Conservation (phyloP, 2,329 filamentous ascomycete species). For the Fusarium duplospermum region DNA sequence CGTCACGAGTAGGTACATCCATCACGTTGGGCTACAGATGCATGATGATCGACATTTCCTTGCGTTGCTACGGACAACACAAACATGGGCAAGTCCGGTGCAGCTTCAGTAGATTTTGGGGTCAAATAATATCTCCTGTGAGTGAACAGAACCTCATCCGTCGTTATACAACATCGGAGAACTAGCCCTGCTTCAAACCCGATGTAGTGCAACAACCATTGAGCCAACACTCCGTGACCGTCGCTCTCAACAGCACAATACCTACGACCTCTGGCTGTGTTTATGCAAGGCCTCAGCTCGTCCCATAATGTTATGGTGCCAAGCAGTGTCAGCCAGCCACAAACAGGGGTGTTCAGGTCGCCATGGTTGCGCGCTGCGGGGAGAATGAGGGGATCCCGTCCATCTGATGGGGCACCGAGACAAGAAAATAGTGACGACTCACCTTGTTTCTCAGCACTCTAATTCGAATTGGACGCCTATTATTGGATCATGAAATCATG, state of each 20-base stretch:
- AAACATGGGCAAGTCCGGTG: not conserved
- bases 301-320: not conserved
- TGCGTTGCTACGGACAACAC: not conserved
- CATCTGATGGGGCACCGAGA: not conserved
- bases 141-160: not conserved
- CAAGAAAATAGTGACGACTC: not conserved
- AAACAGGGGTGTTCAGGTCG: not conserved
- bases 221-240: not conserved
- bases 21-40: not conserved
- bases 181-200: not conserved
- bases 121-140: not conserved
- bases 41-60: not conserved
- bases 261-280: not conserved
- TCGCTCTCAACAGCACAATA: not conserved
- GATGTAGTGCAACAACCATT: not conserved
- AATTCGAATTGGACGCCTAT: not conserved
- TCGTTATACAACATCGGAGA: not conserved
- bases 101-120: not conserved
- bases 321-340: constrained; percentile 7
- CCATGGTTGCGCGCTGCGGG: not conserved
- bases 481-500: not conserved
- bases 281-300: not conserved
- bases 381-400: not conserved
- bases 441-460: not conserved
- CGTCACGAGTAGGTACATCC: not conserved